A percentile compares a stretch with the other conserved stretches of the same genome.
These are phyloP conservation scores for Ustanciosporium gigantosporum DNA, from an alignment of 1,284 basidiomycete species.

Conservation along the genomic window DNA sequence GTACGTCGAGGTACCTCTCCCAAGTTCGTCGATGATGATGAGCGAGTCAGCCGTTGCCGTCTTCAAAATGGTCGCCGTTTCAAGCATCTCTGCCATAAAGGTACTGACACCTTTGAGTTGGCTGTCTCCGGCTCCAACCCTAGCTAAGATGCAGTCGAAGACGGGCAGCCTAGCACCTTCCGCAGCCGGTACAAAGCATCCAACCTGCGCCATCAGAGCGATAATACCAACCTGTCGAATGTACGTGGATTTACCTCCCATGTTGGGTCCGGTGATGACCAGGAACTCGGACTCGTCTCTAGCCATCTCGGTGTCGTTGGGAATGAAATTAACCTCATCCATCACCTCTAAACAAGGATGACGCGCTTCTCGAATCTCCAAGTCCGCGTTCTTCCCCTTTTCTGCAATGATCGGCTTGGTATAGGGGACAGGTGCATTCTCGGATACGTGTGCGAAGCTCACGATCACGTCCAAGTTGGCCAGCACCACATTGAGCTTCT, in stretches of 20 bases:
- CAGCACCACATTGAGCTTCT: constrained; percentile 81
- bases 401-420: constrained; percentile 71
- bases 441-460: constrained; percentile 84
- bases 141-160: constrained; percentile 93
- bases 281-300: constrained; percentile 79
- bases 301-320: constrained; percentile 89
- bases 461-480: constrained; percentile 90
- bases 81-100: constrained; percentile 99
- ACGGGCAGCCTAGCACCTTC: constrained; percentile 78
- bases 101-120: constrained; percentile 97
- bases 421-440: constrained; percentile 83
- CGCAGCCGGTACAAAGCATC: constrained; percentile 81
- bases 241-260: constrained; percentile 52
- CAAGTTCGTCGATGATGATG: constrained; percentile 97
- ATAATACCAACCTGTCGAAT: constrained; percentile 79
- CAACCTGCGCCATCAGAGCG: constrained; percentile 90
- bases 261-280: constrained; percentile 71
- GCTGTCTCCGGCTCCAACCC: constrained; percentile 96
- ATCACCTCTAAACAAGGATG: constrained; percentile 97
- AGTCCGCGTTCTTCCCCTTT: constrained; percentile 32
- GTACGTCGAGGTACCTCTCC: constrained; percentile 96
- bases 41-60: constrained; percentile 87
- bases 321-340: constrained; percentile 91
- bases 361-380: constrained; percentile 63
- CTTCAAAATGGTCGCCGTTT: constrained; percentile 91